These are phyloP conservation scores for Leucocoprinus sp. DNA, from an alignment of 768 basidiomycete genomes.

Conservation along the genomic window DNA sequence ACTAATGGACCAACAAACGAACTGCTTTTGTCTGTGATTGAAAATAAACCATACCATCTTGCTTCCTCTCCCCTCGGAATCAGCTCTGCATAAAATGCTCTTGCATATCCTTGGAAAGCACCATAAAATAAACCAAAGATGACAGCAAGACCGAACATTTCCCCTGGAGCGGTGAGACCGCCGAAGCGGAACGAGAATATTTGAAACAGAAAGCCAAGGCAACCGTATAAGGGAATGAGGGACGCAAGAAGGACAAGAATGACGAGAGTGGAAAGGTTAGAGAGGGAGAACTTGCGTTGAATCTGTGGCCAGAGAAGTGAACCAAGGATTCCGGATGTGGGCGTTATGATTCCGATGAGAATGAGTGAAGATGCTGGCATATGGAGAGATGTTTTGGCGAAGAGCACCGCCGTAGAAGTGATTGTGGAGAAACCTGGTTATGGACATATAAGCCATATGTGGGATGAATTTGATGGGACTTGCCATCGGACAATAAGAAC, in stretches of 20 bases:
- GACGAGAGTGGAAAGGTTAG: slow-evolving; percentile 61
- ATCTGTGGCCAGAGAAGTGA: slow-evolving; percentile 75
- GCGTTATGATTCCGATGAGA: slow-evolving; percentile 72
- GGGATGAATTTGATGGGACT: slow-evolving; percentile 13
- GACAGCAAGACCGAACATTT: slow-evolving; percentile 80
- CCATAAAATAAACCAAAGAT: slow-evolving; percentile 87
- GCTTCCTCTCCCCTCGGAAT: slow-evolving; percentile 87
- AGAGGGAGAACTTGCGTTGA: slow-evolving; percentile 56
- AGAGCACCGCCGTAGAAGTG: slow-evolving; percentile 85
- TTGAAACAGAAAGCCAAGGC: slow-evolving; percentile 67
- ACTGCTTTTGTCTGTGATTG: slow-evolving; percentile 81
- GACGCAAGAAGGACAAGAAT: slow-evolving; percentile 59
- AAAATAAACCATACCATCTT: slow-evolving; percentile 82
- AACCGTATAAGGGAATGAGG: slow-evolving; percentile 72
- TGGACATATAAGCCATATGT: background rate
- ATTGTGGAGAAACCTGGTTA: slow-evolving; percentile 79
- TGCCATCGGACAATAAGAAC: slow-evolving; percentile 91
- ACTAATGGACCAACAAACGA: slow-evolving; percentile 88
- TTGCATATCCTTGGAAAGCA: slow-evolving; percentile 84
- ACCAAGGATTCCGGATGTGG: slow-evolving; percentile 71
- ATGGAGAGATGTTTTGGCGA: slow-evolving; percentile 80
- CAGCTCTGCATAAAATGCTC: slow-evolving; percentile 81
- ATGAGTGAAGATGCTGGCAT: slow-evolving; percentile 76
- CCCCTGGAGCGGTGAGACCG: slow-evolving; percentile 67
- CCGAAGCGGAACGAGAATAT: slow-evolving; percentile 44